These are phyloP conservation scores for Claviceps pazoutovae DNA, from an alignment of 2,329 filamentous ascomycete genomes.

Conservation along the genomic window DNA sequence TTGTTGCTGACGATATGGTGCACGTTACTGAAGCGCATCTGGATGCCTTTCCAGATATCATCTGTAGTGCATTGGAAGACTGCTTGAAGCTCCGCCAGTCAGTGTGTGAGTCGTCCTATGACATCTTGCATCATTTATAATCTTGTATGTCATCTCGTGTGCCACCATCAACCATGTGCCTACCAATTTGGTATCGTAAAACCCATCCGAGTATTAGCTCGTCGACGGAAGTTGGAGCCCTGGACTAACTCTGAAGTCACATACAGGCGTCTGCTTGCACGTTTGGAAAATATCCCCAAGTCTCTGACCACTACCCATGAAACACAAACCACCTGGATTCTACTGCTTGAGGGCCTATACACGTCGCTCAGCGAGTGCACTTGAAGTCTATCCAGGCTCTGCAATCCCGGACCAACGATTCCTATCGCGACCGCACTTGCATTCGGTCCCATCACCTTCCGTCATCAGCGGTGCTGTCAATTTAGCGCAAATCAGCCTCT, in stretches of 20 bases:
- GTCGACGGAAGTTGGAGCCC: neutral
- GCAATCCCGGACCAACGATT: constrained; percentile 23
- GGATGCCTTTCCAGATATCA: constrained; percentile 20
- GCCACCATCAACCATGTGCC: neutral
- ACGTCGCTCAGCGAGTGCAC: constrained; percentile 19
- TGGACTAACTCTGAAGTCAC: neutral
- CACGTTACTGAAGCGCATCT: constrained; percentile 20
- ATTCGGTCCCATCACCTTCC: no score
- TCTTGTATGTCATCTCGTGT: no score
- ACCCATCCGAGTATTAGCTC: neutral
- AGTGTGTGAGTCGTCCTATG: no score
- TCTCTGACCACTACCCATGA: constrained; percentile 18
- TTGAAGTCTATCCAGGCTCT: constrained; percentile 24
- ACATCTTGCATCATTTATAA: no score
- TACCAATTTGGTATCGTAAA: neutral
- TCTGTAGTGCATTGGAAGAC: constrained; percentile 24
- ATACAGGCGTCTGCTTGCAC: constrained; percentile 21
- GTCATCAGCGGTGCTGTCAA: constrained; percentile 22
- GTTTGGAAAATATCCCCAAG: constrained; percentile 26
- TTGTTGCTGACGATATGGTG: constrained; percentile 24
- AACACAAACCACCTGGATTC: constrained; percentile 20
- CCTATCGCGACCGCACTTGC: constrained; percentile 21
- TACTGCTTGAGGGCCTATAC: constrained; percentile 27
- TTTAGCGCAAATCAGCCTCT: constrained; percentile 27
- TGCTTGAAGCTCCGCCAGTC: constrained; percentile 24